phyloP scores from a whole-genome alignment of 2,329 filamentous ascomycete species.

The Colletotrichum sojae region DNA sequence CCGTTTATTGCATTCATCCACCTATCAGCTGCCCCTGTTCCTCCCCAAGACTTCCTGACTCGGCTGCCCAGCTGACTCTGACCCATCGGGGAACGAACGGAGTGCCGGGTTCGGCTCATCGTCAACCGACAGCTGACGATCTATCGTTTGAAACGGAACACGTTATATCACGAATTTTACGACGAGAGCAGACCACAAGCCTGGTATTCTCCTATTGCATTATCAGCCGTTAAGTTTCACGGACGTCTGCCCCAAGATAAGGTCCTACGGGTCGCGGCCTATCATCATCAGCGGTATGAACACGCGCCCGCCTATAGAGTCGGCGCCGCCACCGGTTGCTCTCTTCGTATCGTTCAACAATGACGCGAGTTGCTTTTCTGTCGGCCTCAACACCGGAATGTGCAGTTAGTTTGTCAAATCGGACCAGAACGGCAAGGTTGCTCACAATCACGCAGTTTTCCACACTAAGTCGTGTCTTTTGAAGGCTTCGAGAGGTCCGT shows the following conservation, averaged over 20 bases:
- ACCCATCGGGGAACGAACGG: slow-evolving; percentile 15
- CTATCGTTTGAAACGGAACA: slow-evolving; percentile 20
- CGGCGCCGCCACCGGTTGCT: slow-evolving; percentile 79
- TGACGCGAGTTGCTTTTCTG: slow-evolving; percentile 87
- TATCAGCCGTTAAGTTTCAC: too few relatives aligned
- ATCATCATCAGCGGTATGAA: slow-evolving; percentile 76
- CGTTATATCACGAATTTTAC: too few relatives aligned
- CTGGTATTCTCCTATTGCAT: too few relatives aligned
- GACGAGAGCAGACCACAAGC: too few relatives aligned
- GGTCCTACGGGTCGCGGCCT: slow-evolving; percentile 7
- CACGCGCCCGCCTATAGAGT: slow-evolving; percentile 87
- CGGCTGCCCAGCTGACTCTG: slow-evolving; percentile 35
- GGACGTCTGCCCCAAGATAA: too few relatives aligned
- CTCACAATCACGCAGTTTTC: slow-evolving; percentile 70
- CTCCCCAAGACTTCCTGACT: slow-evolving; percentile 33
- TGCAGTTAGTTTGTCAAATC: slow-evolving; percentile 71
- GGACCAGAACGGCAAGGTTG: neutral
- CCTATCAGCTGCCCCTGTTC: slow-evolving; percentile 31
- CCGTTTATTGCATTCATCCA: slow-evolving; percentile 16
- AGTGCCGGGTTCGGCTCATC: slow-evolving; percentile 19
- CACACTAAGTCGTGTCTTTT: slow-evolving; percentile 80
- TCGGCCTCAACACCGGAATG: slow-evolving; percentile 89
- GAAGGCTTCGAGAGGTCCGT: slow-evolving; percentile 66
- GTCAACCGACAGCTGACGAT: slow-evolving; percentile 12
- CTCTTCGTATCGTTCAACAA: slow-evolving; percentile 89